phyloP scores from a whole-genome alignment of 345 rosid species.

The Gossypioides kirkii region DNA sequence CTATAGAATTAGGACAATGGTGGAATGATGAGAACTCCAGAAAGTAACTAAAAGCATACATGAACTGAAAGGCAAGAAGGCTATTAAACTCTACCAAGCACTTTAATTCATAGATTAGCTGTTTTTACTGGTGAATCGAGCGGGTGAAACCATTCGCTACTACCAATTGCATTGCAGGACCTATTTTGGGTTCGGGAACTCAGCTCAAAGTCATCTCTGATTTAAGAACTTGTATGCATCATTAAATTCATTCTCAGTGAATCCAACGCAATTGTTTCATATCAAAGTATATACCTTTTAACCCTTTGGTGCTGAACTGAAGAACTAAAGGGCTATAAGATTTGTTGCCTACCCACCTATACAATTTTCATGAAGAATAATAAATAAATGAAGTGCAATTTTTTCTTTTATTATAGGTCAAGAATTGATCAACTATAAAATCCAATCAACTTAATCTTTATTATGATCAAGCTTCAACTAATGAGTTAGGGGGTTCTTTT shows the following conservation, averaged over 20 bases:
- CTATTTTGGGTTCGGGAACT: not conserved
- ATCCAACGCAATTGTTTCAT: not conserved
- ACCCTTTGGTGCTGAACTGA: not conserved
- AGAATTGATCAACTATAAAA: not conserved
- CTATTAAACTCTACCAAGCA: not conserved
- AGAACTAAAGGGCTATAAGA: not conserved
- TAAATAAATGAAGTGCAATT: not conserved
- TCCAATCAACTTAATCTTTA: not conserved
- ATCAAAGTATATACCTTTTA: not conserved
- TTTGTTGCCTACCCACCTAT: too few species aligned
- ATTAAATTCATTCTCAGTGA: not conserved
- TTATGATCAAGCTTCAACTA: not conserved
- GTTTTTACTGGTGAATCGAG: not conserved
- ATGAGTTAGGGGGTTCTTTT: not conserved
- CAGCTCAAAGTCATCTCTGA: slow-evolving; percentile 3
- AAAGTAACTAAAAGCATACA: not conserved
- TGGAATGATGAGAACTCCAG: not conserved
- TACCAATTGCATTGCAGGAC: not conserved
- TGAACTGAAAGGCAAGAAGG: not conserved
- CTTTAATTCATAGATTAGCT: slow-evolving; percentile 3
- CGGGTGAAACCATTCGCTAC: not conserved
- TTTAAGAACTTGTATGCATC: not conserved
- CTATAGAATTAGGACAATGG: not conserved
- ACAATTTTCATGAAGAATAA: not conserved
- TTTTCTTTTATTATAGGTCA: not conserved